Evolutionary conservation across 2,329 filamentous ascomycete genomes (phyloP).

Genomic region (Teratosphaeria pseudoeucalypti): DNA sequence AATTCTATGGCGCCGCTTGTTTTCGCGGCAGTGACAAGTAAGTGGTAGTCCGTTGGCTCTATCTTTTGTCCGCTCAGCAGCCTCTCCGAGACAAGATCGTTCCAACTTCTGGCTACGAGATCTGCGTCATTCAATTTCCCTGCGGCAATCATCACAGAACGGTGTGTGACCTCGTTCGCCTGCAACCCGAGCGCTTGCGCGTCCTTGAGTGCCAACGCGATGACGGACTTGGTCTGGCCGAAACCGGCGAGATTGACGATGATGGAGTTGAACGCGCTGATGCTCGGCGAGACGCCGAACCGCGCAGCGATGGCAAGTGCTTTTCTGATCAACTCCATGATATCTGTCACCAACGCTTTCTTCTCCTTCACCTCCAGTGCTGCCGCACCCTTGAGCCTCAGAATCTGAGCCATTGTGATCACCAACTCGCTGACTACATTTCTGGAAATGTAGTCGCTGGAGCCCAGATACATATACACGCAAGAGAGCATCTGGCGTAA

Average conservation of each 20-base stretch:
- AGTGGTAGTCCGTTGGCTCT: constrained; percentile 17
- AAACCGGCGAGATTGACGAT: constrained; percentile 26
- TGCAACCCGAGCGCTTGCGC: constrained; percentile 17
- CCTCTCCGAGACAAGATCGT: constrained; percentile 15
- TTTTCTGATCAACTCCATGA: constrained; percentile 18
- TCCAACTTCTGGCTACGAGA: constrained; percentile 22
- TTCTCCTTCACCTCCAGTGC: constrained; percentile 7
- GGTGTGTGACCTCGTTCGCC: constrained; percentile 24
- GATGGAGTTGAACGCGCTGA: constrained; percentile 28
- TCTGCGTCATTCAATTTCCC: constrained; percentile 21
- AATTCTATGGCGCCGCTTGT: constrained; percentile 7
- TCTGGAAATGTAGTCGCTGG: constrained; percentile 26
- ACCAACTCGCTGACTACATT: constrained; percentile 31
- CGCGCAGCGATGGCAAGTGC: constrained; percentile 21
- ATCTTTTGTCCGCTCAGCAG: constrained; percentile 1
- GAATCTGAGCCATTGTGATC: constrained; percentile 20
- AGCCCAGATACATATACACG: constrained; percentile 32
- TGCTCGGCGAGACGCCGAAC: constrained; percentile 17
- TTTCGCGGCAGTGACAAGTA: constrained; percentile 17
- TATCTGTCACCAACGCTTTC: constrained; percentile 12
- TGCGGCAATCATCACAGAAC: constrained; percentile 26
- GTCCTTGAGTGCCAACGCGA: constrained; percentile 21
- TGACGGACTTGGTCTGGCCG: constrained; percentile 18
- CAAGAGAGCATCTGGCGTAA: constrained; percentile 32
- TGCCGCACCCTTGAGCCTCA: constrained; percentile 14